phyloP scores from a whole-genome alignment of 768 basidiomycete species.

The Podaxis carcinomalis region DNA sequence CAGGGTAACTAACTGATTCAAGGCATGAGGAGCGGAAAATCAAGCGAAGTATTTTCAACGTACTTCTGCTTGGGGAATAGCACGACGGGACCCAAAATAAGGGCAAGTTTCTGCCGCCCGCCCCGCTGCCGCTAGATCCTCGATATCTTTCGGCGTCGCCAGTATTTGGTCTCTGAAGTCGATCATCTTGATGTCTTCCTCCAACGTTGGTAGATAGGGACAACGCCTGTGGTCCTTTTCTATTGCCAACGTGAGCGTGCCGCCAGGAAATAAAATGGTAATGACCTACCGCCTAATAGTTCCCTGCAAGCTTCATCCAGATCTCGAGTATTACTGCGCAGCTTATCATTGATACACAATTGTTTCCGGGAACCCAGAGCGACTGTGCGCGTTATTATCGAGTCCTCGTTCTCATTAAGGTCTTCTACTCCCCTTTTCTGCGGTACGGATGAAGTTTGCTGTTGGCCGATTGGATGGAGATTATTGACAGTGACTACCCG shows the following conservation, averaged over 20 bases:
- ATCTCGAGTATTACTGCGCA: constrained; percentile 59
- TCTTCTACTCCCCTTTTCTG: constrained; percentile 20
- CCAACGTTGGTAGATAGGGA: constrained; percentile 65
- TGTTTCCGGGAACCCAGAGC: constrained; percentile 88
- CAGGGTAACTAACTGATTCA: constrained; percentile 72
- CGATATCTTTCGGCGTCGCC: constrained; percentile 88
- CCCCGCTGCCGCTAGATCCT: constrained; percentile 80
- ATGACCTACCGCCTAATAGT: constrained; percentile 58
- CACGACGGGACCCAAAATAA: constrained; percentile 87
- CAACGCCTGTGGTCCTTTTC: constrained; percentile 71
- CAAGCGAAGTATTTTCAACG: constrained; percentile 13
- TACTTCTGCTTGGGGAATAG: constrained; percentile 90
- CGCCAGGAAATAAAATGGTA: background rate
- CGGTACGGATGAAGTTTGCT: constrained; percentile 13
- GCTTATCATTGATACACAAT: constrained; percentile 85
- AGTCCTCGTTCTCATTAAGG: constrained; percentile 22
- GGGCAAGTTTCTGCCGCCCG: constrained; percentile 72
- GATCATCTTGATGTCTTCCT: constrained; percentile 66
- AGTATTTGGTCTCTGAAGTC: constrained; percentile 87
- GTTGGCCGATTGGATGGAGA: constrained; percentile 16
- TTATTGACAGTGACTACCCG: constrained; percentile 22
- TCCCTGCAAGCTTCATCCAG: constrained; percentile 89
- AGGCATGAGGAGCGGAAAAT: background rate
- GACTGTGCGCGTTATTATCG: constrained; percentile 51
- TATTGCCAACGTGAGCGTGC: constrained; percentile 17